Percentiles rank a stretch among this genome's conserved stretches.
These are phyloP conservation scores for Lagerstroemia speciosa DNA, from an alignment of 345 rosid species.

Conservation along the genomic window DNA sequence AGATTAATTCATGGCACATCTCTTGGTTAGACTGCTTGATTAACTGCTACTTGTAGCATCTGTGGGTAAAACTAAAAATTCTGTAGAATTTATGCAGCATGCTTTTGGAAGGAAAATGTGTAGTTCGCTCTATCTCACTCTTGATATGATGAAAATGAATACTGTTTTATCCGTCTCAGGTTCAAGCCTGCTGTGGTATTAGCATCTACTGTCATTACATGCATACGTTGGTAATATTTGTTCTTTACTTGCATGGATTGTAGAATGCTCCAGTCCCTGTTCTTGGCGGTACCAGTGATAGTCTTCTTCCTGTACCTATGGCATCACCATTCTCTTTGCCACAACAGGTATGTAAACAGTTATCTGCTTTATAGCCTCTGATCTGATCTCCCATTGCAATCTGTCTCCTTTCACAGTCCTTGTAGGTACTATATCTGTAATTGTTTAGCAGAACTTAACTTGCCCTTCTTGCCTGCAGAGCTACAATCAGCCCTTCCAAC, in stretches of 20 bases:
- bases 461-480: conserved; percentile 14
- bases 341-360: conserved; percentile 30
- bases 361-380: not conserved
- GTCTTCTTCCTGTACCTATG: conserved; percentile 37
- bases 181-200: not conserved
- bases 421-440: not conserved
- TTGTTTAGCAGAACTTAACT: not conserved
- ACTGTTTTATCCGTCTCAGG: not conserved
- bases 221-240: conserved; percentile 2
- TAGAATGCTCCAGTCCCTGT: conserved; percentile 29
- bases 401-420: not conserved
- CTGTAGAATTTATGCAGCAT: not conserved
- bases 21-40: not conserved
- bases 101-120: not conserved
- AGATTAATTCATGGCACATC: not conserved
- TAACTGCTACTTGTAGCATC: not conserved
- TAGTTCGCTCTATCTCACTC: not conserved
- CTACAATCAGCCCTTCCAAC: conserved; percentile 35
- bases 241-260: conserved; percentile 1
- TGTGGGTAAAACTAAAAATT: not conserved
- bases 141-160: not conserved
- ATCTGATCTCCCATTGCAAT: not conserved
- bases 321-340: conserved; percentile 34
- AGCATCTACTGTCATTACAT: not conserved
- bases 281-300: conserved; percentile 46